These are phyloP conservation scores for Aspergillus uvarum DNA, from an alignment of 2,329 filamentous ascomycete species.

Conservation along the genomic window DNA sequence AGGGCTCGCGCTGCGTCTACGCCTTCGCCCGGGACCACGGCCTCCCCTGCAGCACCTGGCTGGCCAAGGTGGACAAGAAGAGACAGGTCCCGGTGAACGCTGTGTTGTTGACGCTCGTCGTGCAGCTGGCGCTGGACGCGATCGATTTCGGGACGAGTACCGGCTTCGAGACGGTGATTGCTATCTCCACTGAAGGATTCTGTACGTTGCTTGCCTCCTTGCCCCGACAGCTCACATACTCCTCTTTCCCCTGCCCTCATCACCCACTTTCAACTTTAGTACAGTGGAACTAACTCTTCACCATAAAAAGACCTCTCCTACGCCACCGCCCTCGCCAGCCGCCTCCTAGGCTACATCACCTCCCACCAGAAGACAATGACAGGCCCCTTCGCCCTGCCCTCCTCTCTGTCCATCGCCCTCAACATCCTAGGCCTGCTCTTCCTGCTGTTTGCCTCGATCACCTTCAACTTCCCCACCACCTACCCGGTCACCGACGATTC, in stretches of 20 bases:
- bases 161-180: conserved; percentile 57
- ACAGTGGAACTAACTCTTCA: not conserved
- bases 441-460: conserved; percentile 55
- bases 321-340: conserved; percentile 54
- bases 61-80: conserved; percentile 49
- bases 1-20: conserved; percentile 49
- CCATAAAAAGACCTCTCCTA: conserved; percentile 52
- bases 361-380: conserved; percentile 39
- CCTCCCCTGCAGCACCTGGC: conserved; percentile 51
- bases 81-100: conserved; percentile 52
- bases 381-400: conserved; percentile 43
- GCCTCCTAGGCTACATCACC: conserved; percentile 49
- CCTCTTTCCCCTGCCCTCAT: not conserved
- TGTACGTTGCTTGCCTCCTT: conserved; percentile 37
- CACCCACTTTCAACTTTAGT: not conserved
- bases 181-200: conserved; percentile 59
- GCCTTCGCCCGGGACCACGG: conserved; percentile 53
- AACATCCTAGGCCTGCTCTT: conserved; percentile 55
- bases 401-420: conserved; percentile 46
- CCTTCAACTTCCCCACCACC: conserved; percentile 56
- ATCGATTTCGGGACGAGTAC: conserved; percentile 58
- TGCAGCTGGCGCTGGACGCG: conserved; percentile 55
- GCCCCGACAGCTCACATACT: too few species aligned
- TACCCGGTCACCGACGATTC: conserved; percentile 54
- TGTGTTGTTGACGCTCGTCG: conserved; percentile 46